Conservation (phyloP, 495 filamentous ascomycete species). For the Aspergillus affinis region DNA sequence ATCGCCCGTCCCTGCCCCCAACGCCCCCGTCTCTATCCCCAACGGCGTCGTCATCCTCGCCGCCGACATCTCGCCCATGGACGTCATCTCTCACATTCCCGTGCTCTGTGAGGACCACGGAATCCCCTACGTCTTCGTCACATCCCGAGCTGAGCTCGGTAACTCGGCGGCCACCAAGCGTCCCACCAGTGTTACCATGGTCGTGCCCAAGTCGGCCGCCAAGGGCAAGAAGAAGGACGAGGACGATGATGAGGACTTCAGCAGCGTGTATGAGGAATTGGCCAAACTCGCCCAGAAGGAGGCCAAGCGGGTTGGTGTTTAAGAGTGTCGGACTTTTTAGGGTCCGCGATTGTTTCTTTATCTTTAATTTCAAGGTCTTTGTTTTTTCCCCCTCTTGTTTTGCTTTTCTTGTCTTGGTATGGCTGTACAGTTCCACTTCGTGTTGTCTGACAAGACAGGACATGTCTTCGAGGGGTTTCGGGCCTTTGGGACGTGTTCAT, state of each 20-base stretch:
- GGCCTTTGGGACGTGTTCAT: constrained; percentile 39
- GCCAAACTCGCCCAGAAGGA: constrained; percentile 75
- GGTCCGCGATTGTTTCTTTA: constrained; percentile 13
- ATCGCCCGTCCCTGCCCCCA: constrained; percentile 59
- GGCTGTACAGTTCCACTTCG: constrained; percentile 48
- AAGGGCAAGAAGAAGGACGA: constrained; percentile 54
- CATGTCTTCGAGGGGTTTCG: constrained; percentile 44
- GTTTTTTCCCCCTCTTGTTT: constrained; percentile 27
- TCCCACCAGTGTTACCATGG: constrained; percentile 92
- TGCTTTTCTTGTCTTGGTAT: constrained; percentile 34
- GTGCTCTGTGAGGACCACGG: constrained; percentile 96
- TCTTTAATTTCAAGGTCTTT: constrained; percentile 29
- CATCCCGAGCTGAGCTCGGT: constrained; percentile 84
- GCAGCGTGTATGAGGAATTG: constrained; percentile 68
- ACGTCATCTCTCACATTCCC: constrained; percentile 95
- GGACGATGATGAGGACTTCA: constrained; percentile 64
- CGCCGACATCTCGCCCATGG: constrained; percentile 94
- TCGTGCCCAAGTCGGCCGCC: constrained; percentile 55
- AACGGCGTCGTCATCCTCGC: constrained; percentile 85
- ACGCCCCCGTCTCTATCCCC: constrained; percentile 51
- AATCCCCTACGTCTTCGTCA: constrained; percentile 90
- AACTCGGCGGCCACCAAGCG: constrained; percentile 89
- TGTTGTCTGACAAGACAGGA: constrained; percentile 41
- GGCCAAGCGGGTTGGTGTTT: constrained; percentile 48
- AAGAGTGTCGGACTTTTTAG: constrained; percentile 19